Conservation (phyloP, 352 stramenopile species). For the Globisporangium apiculatum region DNA sequence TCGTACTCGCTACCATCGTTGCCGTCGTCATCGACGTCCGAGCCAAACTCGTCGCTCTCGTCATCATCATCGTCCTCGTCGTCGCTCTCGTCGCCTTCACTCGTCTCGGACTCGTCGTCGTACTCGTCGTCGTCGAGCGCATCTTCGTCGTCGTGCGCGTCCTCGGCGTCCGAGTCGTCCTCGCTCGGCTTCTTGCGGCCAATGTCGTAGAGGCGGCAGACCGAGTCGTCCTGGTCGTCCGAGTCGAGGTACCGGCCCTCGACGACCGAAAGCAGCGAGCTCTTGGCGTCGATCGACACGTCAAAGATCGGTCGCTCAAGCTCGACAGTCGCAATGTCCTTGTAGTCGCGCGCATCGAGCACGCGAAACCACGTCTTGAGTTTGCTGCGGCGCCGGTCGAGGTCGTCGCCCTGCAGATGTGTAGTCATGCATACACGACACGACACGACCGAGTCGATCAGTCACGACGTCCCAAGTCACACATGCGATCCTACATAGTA, state of each 20-base stretch:
- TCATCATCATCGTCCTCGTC: slow-evolving; percentile 29
- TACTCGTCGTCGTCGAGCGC: slow-evolving; percentile 75
- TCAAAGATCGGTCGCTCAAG: slow-evolving; percentile 75
- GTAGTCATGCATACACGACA: no score
- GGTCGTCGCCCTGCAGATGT: slow-evolving; percentile 34
- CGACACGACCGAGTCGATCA: no score
- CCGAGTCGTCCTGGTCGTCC: slow-evolving; percentile 59
- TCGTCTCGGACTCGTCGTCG: slow-evolving; percentile 51
- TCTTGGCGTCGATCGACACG: slow-evolving; percentile 54
- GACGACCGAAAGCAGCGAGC: slow-evolving; percentile 57
- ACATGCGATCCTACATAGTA: no score
- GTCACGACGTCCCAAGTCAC: no score
- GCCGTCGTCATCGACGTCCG: slow-evolving; percentile 20
- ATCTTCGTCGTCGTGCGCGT: slow-evolving; percentile 59
- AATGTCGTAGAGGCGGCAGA: slow-evolving; percentile 85
- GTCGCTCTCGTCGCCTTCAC: slow-evolving; percentile 32
- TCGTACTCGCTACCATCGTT: slow-evolving; percentile 31
- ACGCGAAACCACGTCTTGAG: slow-evolving; percentile 84
- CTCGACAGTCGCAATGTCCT: slow-evolving; percentile 80
- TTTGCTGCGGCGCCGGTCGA: slow-evolving; percentile 49
- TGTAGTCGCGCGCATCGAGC: slow-evolving; percentile 74
- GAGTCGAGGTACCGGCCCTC: slow-evolving; percentile 70
- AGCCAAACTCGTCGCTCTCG: slow-evolving; percentile 37
- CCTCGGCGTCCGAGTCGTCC: slow-evolving; percentile 84
- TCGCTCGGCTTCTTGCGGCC: slow-evolving; percentile 78